Percentiles rank a stretch among this genome's conserved stretches.
Evolutionary conservation across 768 basidiomycete species (phyloP).

Genomic region (Tylopilus sp.): DNA sequence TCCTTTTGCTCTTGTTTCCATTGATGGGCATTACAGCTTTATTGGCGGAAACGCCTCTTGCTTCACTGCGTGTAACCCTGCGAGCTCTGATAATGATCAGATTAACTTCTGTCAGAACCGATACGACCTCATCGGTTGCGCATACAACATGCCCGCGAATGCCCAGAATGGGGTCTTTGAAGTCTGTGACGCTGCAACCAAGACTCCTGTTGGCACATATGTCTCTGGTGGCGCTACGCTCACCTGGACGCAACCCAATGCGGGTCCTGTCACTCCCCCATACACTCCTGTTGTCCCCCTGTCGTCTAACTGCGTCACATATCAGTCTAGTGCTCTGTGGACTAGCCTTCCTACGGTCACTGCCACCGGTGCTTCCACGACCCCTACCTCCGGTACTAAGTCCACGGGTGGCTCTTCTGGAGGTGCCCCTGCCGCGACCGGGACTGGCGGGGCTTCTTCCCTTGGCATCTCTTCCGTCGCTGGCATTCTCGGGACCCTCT

Average conservation of each 20-base stretch:
- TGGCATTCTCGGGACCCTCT: conserved; percentile 33
- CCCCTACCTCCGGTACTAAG: conserved; percentile 5
- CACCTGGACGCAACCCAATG: conserved; percentile 43
- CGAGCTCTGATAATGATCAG: conserved; percentile 36
- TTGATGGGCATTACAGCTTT: conserved; percentile 39
- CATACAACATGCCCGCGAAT: conserved; percentile 68
- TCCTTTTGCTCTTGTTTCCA: too few species aligned
- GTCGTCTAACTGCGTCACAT: conserved; percentile 44
- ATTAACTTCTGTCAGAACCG: conserved; percentile 63
- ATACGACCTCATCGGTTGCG: conserved; percentile 69
- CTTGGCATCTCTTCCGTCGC: conserved; percentile 32
- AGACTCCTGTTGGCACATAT: conserved; percentile 58
- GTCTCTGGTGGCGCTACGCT: conserved; percentile 36
- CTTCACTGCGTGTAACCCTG: conserved; percentile 66
- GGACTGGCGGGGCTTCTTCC: conserved; percentile 16
- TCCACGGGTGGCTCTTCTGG: conserved; percentile 13
- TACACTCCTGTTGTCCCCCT: conserved; percentile 40
- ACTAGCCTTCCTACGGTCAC: conserved; percentile 18
- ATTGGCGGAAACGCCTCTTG: conserved; percentile 66
- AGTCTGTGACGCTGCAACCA: conserved; percentile 61
- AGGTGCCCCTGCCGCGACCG: conserved; percentile 15
- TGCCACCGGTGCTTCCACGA: neutral
- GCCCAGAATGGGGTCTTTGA: conserved; percentile 59
- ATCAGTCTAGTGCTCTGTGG: conserved; percentile 36
- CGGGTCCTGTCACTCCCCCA: conserved; percentile 32